Evolutionary conservation across 768 basidiomycete species (phyloP), one percentile per base, ranked within the genome.

Genomic region (Termitomyces sp.): DNA sequence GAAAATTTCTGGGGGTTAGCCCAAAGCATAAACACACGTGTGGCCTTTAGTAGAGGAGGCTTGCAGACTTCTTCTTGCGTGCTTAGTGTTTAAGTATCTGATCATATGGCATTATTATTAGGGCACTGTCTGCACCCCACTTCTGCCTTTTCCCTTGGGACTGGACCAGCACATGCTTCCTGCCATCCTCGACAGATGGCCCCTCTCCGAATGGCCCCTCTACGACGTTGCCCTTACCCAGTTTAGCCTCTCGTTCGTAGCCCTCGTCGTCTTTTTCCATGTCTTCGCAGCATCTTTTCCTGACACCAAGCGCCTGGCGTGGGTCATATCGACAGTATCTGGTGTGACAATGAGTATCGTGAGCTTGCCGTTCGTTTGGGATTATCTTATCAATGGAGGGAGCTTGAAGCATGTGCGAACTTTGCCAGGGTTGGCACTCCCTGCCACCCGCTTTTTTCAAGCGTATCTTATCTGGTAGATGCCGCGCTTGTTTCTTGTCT

Each of bases 281-380:
- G 37, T 26, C 22, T 40, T n/a, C 12, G 24, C n/a, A 2, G n/a
- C 24, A 40, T 38, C 17, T 8, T 50, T 50, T 28, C 37, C 37
- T 3, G 51, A 43, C 4, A 14, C 46, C 24, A 50, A 49, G 15
- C 51, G 22, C 28, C 32, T 30, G 24, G 28, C 59, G 72, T 24
- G 67, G 63, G 28, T 57, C 57, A 22, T 45, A 69, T 1, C 57
- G 58, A 44, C 45, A 68, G 56, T 53, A 38, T 45, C 54, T 14
- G 30, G 54, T 30, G 21, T 35, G 2, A 50, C 24, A 7, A 55
- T 55, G 54, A 49, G 47, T 26, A 38, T 28, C n/a, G 47, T 11
- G 5, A 55, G 54, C 42, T n/a, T 55, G 15, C 54, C 54, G 19
- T 55, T 49, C 24, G n/a, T 55, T 19, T 55, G 47, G 47, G 47